These are phyloP conservation scores for Sonneratia caseolaris DNA, from an alignment of 345 rosid species.

Conservation along the genomic window DNA sequence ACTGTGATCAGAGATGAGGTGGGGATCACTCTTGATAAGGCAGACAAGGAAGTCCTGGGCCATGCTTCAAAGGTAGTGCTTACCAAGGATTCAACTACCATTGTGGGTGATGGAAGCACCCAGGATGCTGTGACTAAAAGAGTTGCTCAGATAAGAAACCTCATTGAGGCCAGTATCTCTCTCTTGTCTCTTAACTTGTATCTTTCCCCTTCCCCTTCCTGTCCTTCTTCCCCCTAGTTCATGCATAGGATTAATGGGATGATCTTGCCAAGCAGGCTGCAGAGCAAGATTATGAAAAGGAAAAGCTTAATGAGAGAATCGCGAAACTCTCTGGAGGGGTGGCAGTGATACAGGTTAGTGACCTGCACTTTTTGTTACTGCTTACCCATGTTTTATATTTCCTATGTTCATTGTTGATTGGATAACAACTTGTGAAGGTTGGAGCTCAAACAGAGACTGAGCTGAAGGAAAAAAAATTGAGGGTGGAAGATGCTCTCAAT, in stretches of 20 bases:
- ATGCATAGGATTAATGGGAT: too few relatives aligned
- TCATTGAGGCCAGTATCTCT: conserved; percentile 47
- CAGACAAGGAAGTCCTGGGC: conserved; percentile 79
- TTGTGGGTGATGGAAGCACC: conserved; percentile 96
- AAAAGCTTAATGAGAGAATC: conserved; percentile 86
- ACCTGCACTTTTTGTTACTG: too few relatives aligned
- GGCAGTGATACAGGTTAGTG: conserved; percentile 59
- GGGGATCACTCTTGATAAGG: conserved; percentile 94
- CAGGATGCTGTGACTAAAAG: conserved; percentile 88
- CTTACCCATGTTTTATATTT: background rate
- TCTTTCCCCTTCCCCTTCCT: too few relatives aligned
- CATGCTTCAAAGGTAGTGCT: conserved; percentile 84
- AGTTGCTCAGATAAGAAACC: conserved; percentile 82
- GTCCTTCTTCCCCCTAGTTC: too few relatives aligned
- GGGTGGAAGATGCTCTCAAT: conserved; percentile 98
- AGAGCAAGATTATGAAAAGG: conserved; percentile 89
- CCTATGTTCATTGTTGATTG: too few relatives aligned
- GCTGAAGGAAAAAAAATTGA: conserved; percentile 89
- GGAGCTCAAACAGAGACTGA: conserved; percentile 89
- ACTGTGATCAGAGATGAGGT: conserved; percentile 91
- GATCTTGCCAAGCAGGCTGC: conserved; percentile 35
- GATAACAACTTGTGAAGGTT: conserved; percentile 26
- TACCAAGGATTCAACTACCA: conserved; percentile 81
- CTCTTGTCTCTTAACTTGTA: background rate
- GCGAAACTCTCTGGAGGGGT: conserved; percentile 89